Percentiles rank a stretch among this genome's conserved stretches.
These are phyloP conservation scores for Chaetomium cochliodes DNA, from an alignment of 495 filamentous ascomycete species.

Conservation along the genomic window DNA sequence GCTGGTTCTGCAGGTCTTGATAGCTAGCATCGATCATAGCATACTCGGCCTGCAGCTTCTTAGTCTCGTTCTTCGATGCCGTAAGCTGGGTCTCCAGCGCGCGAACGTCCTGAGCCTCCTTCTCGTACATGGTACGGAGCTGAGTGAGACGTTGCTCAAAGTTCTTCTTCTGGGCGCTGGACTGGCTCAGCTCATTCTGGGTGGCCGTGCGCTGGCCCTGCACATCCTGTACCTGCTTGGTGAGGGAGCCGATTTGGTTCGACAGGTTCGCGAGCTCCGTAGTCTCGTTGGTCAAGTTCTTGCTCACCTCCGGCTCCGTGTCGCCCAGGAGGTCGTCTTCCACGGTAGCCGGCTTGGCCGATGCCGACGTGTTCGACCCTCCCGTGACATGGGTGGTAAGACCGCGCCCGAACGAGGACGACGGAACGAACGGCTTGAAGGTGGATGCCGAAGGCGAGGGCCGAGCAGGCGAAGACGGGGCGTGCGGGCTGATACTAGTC, in stretches of 20 bases:
- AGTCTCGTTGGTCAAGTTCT: conserved; percentile 81
- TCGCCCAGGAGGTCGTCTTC: conserved; percentile 94
- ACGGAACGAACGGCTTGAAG: conserved; percentile 89
- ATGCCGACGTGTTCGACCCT: conserved; percentile 56
- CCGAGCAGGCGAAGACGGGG: conserved; percentile 55
- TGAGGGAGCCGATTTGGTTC: conserved; percentile 85
- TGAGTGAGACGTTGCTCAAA: conserved; percentile 85
- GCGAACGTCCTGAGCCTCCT: conserved; percentile 83
- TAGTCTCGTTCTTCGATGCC: conserved; percentile 72
- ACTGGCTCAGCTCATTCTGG: conserved; percentile 75
- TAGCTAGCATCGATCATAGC: conserved; percentile 76
- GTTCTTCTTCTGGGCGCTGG: conserved; percentile 80
- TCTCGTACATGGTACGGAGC: conserved; percentile 82
- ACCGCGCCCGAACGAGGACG: conserved; percentile 83
- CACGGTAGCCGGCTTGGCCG: conserved; percentile 30
- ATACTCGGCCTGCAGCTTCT: conserved; percentile 76
- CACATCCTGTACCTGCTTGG: conserved; percentile 90
- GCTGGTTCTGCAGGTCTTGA: conserved; percentile 82
- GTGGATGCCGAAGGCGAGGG: conserved; percentile 50
- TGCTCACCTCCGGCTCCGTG: conserved; percentile 84
- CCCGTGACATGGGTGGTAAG: conserved; percentile 78
- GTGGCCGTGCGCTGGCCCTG: conserved; percentile 73
- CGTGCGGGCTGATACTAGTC: conserved; percentile 44
- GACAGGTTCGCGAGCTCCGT: conserved; percentile 94
- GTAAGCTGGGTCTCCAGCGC: conserved; percentile 79